Base-by-base conservation (phyloP, 805 yeast genomes). In the Candida fluviatilis region DNA sequence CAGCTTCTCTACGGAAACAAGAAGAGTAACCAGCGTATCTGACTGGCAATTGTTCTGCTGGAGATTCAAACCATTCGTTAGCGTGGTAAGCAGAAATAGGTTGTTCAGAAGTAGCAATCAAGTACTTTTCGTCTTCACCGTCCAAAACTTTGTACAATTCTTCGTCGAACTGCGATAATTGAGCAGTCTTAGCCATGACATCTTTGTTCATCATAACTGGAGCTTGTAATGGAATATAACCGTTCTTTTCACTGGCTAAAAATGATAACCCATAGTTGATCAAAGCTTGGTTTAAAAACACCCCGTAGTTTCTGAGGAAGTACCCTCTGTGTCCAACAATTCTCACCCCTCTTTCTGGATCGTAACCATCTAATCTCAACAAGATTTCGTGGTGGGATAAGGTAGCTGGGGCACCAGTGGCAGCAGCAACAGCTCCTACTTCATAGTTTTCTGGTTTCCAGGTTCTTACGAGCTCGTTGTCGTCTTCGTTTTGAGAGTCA, bases 171-270 rank as follows among this genome's bases (percentile, higher is more conserved):
- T 93, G 90, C 26, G 97, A 89, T 62, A 93, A 80, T 71, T 93
- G 99, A 6, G 99, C 99, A 51, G 99, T 93, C 70, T 87, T 90
- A 52, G 98, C 98, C 99, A 93, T 93, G 41, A 89, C 95, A 42
- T 93, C 98, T 71, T 93, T 93, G 80, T 93, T 93, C 96, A 93
- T 88, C 99, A 93, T 93, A 32, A 91, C 96, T 41, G 99, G 99
- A 12, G 99, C 95, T 73, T 93, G 99, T 65, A 93, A 75, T 47
- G 98, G 95, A 39, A 74, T 73, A 73, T 88, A 93, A 36, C 82
- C 89, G 52, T 82, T 78, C 54, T 77, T 69, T 26, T 26, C 15
- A 13, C 29, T 26, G 47, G 86, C 77, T 62, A 93, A 76, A 69
- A 88, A 90, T 43, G 76, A 73, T 60, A 93, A 77, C 52, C 99